Conservation (phyloP, 2,329 filamentous ascomycete genomes). For the Plenodomus tracheiphilus region DNA sequence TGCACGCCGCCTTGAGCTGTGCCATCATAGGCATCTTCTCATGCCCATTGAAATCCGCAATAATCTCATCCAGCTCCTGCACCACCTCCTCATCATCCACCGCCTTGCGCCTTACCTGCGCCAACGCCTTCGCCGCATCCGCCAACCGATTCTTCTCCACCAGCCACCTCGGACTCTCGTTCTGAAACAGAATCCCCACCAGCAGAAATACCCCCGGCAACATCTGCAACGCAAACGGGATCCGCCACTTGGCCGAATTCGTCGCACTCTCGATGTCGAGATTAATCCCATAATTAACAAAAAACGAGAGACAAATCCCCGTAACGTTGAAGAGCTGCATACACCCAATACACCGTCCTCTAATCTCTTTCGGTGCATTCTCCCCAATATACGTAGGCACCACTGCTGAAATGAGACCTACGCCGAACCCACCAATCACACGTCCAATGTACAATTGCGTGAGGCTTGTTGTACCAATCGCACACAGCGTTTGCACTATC, state of each 20-base stretch:
- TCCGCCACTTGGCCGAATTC: slow-evolving; percentile 56
- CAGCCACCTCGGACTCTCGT: slow-evolving; percentile 59
- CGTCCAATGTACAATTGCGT: slow-evolving; percentile 48
- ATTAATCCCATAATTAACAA: slow-evolving; percentile 57
- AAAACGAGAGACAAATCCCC: slow-evolving; percentile 56
- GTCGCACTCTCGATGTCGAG: slow-evolving; percentile 46
- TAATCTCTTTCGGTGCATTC: slow-evolving; percentile 49
- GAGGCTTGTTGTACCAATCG: slow-evolving; percentile 38
- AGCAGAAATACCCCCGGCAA: slow-evolving; percentile 57
- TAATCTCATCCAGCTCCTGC: slow-evolving; percentile 49
- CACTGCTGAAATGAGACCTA: slow-evolving; percentile 48
- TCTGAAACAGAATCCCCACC: slow-evolving; percentile 55
- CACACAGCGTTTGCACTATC: slow-evolving; percentile 47
- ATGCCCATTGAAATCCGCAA: slow-evolving; percentile 48
- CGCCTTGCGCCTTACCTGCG: slow-evolving; percentile 43
- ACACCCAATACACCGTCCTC: slow-evolving; percentile 45
- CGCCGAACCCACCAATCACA: slow-evolving; percentile 51
- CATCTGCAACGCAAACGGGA: slow-evolving; percentile 58
- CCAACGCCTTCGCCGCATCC: slow-evolving; percentile 49
- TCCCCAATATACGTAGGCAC: slow-evolving; percentile 52
- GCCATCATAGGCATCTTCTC: slow-evolving; percentile 46
- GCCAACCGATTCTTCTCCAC: slow-evolving; percentile 54
- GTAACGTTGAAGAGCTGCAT: slow-evolving; percentile 50
- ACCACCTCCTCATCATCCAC: slow-evolving; percentile 42
- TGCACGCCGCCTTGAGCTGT: slow-evolving; percentile 45